Conservation (phyloP, 2,329 filamentous ascomycete species). For the Penicillium sp. region DNA sequence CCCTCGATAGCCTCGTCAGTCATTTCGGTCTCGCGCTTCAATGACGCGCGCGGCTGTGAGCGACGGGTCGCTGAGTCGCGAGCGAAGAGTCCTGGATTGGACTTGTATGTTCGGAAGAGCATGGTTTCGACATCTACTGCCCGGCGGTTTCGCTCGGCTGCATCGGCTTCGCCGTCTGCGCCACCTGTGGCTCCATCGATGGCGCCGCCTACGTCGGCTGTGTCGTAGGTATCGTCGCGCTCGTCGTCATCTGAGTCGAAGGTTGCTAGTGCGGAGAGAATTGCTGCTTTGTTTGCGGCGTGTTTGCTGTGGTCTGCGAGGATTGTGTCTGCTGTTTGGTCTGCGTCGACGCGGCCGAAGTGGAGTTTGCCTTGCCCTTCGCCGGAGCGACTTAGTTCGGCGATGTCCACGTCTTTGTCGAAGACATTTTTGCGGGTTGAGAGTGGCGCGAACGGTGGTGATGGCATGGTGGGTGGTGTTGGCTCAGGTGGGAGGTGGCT, state of each 20-base stretch:
- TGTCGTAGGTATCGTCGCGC: slow-evolving; percentile 93
- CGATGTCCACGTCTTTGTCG: slow-evolving; percentile 72
- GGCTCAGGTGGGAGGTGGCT: slow-evolving; percentile 55
- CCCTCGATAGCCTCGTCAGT: slow-evolving; percentile 92
- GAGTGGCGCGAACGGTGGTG: slow-evolving; percentile 31
- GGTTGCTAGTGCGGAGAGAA: slow-evolving; percentile 78
- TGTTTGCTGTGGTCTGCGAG: slow-evolving; percentile 60
- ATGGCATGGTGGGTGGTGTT: slow-evolving; percentile 31
- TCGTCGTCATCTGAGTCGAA: slow-evolving; percentile 97
- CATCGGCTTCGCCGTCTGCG: slow-evolving; percentile 52
- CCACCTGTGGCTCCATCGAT: slow-evolving; percentile 61
- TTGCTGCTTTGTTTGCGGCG: slow-evolving; percentile 76
- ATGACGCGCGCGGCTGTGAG: slow-evolving; percentile 57
- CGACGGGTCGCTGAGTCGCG: slow-evolving; percentile 70
- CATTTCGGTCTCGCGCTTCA: slow-evolving; percentile 79
- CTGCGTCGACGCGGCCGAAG: slow-evolving; percentile 67
- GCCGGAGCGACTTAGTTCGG: slow-evolving; percentile 62
- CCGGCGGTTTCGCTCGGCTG: slow-evolving; percentile 46
- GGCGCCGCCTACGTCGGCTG: slow-evolving; percentile 84
- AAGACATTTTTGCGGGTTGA: slow-evolving; percentile 66
- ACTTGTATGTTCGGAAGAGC: slow-evolving; percentile 70
- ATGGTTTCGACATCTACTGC: slow-evolving; percentile 59
- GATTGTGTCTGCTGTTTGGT: slow-evolving; percentile 68
- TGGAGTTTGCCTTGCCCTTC: slow-evolving; percentile 61
- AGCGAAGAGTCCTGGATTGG: slow-evolving; percentile 63